Conservation (phyloP, 768 basidiomycete species). For the Saitozyma podzolica region DNA sequence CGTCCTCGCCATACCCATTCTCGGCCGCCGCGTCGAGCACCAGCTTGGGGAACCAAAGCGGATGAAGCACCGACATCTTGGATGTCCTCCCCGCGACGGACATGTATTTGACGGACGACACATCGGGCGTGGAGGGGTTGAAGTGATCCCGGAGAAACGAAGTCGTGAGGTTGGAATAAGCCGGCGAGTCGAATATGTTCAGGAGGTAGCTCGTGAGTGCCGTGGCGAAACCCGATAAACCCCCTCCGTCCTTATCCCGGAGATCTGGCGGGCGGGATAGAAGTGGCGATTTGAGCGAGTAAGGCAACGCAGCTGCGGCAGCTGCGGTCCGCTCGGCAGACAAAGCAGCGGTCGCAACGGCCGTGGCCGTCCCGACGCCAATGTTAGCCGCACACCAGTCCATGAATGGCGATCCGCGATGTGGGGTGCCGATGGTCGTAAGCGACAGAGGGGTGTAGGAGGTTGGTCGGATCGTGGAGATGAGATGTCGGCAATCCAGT, state of each 20-base stretch:
- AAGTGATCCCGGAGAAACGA: slow-evolving; percentile 61
- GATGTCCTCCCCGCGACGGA: slow-evolving; percentile 79
- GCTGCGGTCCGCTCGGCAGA: slow-evolving; percentile 14
- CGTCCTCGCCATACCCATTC: slow-evolving; percentile 56
- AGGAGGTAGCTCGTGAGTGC: slow-evolving; percentile 85
- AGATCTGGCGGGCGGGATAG: slow-evolving; percentile 44
- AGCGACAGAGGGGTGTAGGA: slow-evolving; percentile 84
- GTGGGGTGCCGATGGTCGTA: slow-evolving; percentile 87
- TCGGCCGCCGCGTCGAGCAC: slow-evolving; percentile 83
- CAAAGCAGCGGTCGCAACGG: slow-evolving; percentile 24
- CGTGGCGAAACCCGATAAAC: slow-evolving; percentile 56
- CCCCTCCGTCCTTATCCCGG: slow-evolving; percentile 15
- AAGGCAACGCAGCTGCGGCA: slow-evolving; percentile 49
- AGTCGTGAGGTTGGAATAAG: slow-evolving; percentile 90
- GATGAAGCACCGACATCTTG: slow-evolving; percentile 61
- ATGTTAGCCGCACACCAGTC: slow-evolving; percentile 98
- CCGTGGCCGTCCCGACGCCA: slow-evolving; percentile 67
- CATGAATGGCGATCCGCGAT: slow-evolving; percentile 97
- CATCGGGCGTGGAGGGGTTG: slow-evolving; percentile 62
- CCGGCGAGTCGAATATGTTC: slow-evolving; percentile 89
- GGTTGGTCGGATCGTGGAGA: slow-evolving; percentile 76
- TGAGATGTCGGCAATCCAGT: slow-evolving; percentile 88
- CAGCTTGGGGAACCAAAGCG: slow-evolving; percentile 94
- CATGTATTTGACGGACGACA: slow-evolving; percentile 81
- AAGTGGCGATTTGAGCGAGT: slow-evolving; percentile 56